A percentile compares a stretch with the other conserved stretches of the same genome.
phyloP scores from a whole-genome alignment of 768 basidiomycete species.

The Fomitopsis serialis region DNA sequence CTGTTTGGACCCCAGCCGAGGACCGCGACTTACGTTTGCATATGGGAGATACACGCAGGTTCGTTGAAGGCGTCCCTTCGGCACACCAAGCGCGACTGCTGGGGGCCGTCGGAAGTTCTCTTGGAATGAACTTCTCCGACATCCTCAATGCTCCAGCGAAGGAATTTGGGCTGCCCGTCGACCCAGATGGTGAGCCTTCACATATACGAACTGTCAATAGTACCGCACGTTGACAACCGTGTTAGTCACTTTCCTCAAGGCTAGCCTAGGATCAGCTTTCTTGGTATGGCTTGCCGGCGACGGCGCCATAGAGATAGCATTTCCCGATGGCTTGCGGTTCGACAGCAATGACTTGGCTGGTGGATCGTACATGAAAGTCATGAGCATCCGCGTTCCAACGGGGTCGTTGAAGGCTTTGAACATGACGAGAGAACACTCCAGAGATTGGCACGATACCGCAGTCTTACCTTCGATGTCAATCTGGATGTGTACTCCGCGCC shows the following conservation, averaged over 20 bases:
- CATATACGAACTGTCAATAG: neutral
- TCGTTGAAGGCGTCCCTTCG: conserved; percentile 51
- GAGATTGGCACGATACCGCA: conserved; percentile 66
- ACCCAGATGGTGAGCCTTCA: conserved; percentile 79
- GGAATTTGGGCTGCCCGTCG: conserved; percentile 53
- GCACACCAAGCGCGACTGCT: conserved; percentile 49
- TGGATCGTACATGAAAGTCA: conserved; percentile 56
- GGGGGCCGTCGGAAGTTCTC: conserved; percentile 46
- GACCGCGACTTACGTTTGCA: conserved; percentile 81
- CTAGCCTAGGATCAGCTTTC: conserved; percentile 51
- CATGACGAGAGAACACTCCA: conserved; percentile 30
- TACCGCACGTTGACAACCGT: neutral
- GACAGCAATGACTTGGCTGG: conserved; percentile 77
- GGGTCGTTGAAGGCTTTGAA: conserved; percentile 47
- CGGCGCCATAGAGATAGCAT: conserved; percentile 47
- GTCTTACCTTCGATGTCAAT: conserved; percentile 44
- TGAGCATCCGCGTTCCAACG: conserved; percentile 52
- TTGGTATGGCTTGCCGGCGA: conserved; percentile 47
- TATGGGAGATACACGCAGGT: conserved; percentile 87
- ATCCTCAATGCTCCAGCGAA: conserved; percentile 73
- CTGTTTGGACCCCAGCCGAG: conserved; percentile 87
- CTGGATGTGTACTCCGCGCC: conserved; percentile 71
- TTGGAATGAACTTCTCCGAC: conserved; percentile 71
- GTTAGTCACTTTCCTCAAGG: conserved; percentile 80
- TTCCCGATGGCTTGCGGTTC: conserved; percentile 57